phyloP scores from a whole-genome alignment of 78 protist genomes.

The Dictyostelium firmibasis region DNA sequence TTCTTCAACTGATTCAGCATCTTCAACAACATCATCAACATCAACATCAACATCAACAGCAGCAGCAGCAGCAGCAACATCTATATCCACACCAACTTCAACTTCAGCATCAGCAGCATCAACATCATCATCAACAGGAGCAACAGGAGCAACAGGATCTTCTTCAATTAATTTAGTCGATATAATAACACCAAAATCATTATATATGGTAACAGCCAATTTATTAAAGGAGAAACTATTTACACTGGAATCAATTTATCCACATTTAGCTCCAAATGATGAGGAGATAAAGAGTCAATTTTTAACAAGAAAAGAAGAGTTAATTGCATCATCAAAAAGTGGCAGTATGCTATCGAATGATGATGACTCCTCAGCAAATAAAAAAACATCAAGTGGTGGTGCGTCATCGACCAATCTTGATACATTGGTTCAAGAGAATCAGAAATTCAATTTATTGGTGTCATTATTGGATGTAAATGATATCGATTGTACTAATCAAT shows the following conservation, averaged over 20 bases:
- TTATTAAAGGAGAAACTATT: conserved; percentile 27
- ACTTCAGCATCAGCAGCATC: background rate
- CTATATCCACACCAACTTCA: background rate
- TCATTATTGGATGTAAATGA: conserved; percentile 15
- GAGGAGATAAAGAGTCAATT: conserved; percentile 43
- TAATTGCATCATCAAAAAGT: background rate
- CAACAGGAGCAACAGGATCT: background rate
- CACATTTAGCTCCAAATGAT: conserved; percentile 65
- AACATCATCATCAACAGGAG: background rate
- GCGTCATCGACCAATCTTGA: background rate
- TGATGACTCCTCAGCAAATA: background rate
- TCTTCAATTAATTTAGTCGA: background rate
- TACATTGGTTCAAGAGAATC: conserved; percentile 15
- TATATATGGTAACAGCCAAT: conserved; percentile 38
- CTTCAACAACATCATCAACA: background rate
- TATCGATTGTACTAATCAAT: background rate
- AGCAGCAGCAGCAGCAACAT: background rate
- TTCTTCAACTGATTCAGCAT: background rate
- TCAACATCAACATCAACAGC: background rate
- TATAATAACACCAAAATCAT: conserved; percentile 32
- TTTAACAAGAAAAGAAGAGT: conserved; percentile 16
- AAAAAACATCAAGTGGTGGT: background rate
- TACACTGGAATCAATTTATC: conserved; percentile 54
- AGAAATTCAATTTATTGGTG: conserved; percentile 45
- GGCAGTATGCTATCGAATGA: background rate